Evolutionary conservation across 306 rosid genomes (phyloP), one percentile per base, ranked within the genome.

Genomic region (Medicago ruthenica): DNA sequence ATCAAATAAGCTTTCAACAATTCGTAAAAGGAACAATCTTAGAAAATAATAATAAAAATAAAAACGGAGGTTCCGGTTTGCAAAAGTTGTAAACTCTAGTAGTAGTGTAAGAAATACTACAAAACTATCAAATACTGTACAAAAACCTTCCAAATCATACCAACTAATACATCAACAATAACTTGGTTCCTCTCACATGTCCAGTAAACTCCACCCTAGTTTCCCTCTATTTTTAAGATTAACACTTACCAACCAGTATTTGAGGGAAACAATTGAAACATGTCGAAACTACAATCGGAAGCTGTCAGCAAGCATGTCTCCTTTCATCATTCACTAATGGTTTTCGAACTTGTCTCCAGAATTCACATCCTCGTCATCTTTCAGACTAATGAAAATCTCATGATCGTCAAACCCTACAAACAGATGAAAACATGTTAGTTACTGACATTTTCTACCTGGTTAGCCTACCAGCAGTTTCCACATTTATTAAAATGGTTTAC

Each of bases 331-430:
- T 61, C 11, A 11, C 81, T 87, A 83, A 42, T 76, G 86, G 78
- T 70, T 69, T 59, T 64, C 78, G 31, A 73, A 79, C 77, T 80
- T 82, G 70, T 83, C 90, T 84, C 84, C 83, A 3, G 63, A 24
- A 66, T 73, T 81, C 53, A 86, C 91, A 60, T 80, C 86, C 81
- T 88, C 96, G 1, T 74, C 71, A n/a, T 88, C 90, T 81, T 87
- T 88, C 42, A 12, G 79, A 60, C 69, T 59, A 40, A 73, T 69
- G 80, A 89, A 86, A 77, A 91, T 86, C 81, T 91, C 97, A 61
- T 59, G 60, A 74, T 94, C 98, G 78, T 91, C 87, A 76, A 88
- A 94, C 67, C 94, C 98, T 94, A 82, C 84, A 82, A 65, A 61
- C 45, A 79, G 76, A 41, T 44, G 24, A 36, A 72, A 83, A 82